Evolutionary conservation across 768 basidiomycete genomes (phyloP).

Genomic region (Infundibulicybe gibba): DNA sequence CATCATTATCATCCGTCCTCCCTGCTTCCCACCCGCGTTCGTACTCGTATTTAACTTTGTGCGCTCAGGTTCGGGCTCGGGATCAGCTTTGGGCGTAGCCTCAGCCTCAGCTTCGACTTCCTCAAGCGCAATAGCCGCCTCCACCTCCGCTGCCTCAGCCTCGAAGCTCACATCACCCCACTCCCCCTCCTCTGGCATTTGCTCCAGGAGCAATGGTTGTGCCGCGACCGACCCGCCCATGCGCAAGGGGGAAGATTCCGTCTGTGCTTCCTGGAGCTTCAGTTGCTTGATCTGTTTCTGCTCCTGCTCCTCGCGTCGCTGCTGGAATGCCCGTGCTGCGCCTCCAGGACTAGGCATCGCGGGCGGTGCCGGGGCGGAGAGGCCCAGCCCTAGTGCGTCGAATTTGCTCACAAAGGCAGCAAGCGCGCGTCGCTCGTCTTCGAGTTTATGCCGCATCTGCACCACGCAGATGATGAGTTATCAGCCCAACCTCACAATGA

Average conservation of each 20-base stretch:
- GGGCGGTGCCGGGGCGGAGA: conserved; percentile 20
- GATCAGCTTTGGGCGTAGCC: conserved; percentile 18
- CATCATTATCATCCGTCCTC: conserved; percentile 7
- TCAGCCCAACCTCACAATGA: not conserved
- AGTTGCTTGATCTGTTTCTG: conserved; percentile 1
- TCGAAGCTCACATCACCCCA: conserved; percentile 56
- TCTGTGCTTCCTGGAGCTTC: too few relatives aligned
- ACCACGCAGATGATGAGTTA: not conserved
- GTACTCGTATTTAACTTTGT: too few relatives aligned
- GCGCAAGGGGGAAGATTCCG: conserved; percentile 44
- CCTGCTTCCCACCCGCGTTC: too few relatives aligned
- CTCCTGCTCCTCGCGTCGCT: conserved; percentile 36
- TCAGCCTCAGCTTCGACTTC: conserved; percentile 23
- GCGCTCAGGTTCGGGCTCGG: too few relatives aligned
- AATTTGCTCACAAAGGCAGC: conserved; percentile 81
- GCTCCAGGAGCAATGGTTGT: conserved; percentile 55
- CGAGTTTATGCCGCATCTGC: conserved; percentile 58
- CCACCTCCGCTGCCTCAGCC: conserved; percentile 18
- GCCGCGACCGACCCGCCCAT: conserved; percentile 28
- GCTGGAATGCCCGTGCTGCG: conserved; percentile 43
- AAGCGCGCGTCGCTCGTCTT: conserved; percentile 75
- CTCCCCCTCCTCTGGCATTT: conserved; percentile 55
- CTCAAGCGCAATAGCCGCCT: not conserved
- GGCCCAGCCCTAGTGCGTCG: conserved; percentile 63
- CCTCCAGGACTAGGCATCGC: conserved; percentile 49